Conservation (phyloP, 2,329 filamentous ascomycete genomes). For the Botrytis squamosa region DNA sequence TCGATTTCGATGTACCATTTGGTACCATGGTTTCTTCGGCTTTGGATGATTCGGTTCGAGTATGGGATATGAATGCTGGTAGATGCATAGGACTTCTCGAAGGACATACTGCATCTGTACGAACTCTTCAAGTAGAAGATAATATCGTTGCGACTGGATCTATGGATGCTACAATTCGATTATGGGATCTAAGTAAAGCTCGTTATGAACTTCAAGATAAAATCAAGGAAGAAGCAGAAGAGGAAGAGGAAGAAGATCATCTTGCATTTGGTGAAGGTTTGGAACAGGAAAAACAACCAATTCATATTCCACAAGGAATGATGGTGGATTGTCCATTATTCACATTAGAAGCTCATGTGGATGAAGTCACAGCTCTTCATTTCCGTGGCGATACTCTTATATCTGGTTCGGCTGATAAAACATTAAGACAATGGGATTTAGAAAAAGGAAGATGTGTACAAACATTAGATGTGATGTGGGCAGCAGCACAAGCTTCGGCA, state of each 20-base stretch:
- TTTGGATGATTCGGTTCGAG: slow-evolving; percentile 87
- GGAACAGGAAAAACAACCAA: slow-evolving; percentile 65
- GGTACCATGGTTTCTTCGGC: slow-evolving; percentile 91
- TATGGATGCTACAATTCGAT: slow-evolving; percentile 86
- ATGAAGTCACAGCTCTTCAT: slow-evolving; percentile 90
- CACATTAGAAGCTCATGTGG: slow-evolving; percentile 84
- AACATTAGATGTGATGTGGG: slow-evolving; percentile 97
- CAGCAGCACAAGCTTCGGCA: slow-evolving; percentile 82
- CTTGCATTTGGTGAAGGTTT: slow-evolving; percentile 72
- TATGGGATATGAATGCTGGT: slow-evolving; percentile 95
- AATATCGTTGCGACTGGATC: slow-evolving; percentile 94
- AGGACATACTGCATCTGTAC: slow-evolving; percentile 91
- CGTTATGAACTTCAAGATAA: slow-evolving; percentile 69
- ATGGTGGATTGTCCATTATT: slow-evolving; percentile 90
- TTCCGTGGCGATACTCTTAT: slow-evolving; percentile 88
- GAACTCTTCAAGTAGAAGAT: slow-evolving; percentile 89
- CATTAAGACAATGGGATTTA: slow-evolving; percentile 94
- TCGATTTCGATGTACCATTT: slow-evolving; percentile 98
- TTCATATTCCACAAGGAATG: slow-evolving; percentile 72
- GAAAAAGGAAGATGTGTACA: slow-evolving; percentile 97
- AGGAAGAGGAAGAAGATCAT: slow-evolving; percentile 58
- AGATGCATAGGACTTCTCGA: slow-evolving; percentile 89
- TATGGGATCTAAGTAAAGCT: slow-evolving; percentile 92
- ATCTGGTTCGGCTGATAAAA: slow-evolving; percentile 96
- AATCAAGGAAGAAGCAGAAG: slow-evolving; percentile 55